phyloP scores from a whole-genome alignment of 352 stramenopile species.

The Phytophthora melonis region DNA sequence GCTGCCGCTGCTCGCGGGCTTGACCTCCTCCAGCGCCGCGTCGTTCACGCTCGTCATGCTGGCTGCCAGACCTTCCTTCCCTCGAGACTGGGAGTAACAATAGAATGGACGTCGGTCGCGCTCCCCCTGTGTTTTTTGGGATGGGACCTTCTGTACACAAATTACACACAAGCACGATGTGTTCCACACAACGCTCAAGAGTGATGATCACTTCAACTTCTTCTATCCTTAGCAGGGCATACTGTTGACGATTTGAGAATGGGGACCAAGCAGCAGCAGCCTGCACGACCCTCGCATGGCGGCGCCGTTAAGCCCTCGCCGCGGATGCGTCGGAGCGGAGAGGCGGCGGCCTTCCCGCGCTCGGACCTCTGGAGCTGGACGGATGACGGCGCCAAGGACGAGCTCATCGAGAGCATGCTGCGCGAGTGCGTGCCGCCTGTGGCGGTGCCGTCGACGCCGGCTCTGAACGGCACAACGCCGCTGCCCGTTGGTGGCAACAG shows the following conservation, averaged over 20 bases:
- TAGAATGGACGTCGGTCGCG: conserved; percentile 31
- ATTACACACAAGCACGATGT: conserved; percentile 10
- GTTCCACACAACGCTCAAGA: neutral
- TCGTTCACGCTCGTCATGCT: conserved; percentile 76
- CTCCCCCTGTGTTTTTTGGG: conserved; percentile 17
- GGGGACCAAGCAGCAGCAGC: conserved; percentile 27
- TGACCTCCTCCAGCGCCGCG: conserved; percentile 60
- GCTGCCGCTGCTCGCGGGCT: conserved; percentile 59
- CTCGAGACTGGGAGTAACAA: conserved; percentile 17
- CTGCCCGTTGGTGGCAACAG: conserved; percentile 11
- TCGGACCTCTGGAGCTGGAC: conserved; percentile 71
- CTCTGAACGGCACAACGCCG: conserved; percentile 10
- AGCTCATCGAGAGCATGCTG: conserved; percentile 68
- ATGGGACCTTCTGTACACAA: conserved; percentile 25
- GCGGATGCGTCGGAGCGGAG: conserved; percentile 28
- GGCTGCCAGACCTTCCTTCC: conserved; percentile 5
- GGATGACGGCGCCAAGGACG: conserved; percentile 37
- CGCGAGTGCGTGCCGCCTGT: conserved; percentile 51
- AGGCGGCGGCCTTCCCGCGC: conserved; percentile 51
- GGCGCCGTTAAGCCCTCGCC: conserved; percentile 16
- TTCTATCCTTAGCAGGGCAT: neutral
- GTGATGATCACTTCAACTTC: conserved; percentile 31
- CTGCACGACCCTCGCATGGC: conserved; percentile 4
- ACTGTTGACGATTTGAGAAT: conserved; percentile 2
- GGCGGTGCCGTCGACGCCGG: conserved; percentile 19